Base-by-base conservation (phyloP, 2,329 filamentous ascomycete genomes). In the Arthrobotrys iridis region DNA sequence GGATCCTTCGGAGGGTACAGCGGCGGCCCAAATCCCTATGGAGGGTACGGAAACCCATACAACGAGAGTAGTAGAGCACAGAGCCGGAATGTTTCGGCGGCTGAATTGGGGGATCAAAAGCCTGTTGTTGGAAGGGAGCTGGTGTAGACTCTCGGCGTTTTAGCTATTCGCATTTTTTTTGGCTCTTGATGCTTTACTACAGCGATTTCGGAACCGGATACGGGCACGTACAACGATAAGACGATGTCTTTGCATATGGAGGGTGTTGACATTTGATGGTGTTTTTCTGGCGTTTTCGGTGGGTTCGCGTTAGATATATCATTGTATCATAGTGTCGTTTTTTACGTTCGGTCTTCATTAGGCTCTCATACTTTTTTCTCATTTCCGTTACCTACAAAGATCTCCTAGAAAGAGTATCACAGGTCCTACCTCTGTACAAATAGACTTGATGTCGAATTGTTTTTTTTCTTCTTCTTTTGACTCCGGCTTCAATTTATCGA, bases 111-210 rank as follows among this genome's bases (percentile, higher is more conserved):
- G 4, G n/a, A 11, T 15, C 52, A 41, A 13, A 33, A 13, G 10
- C 68, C 68, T 0, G 15, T 67, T 8, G 28, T 55, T 4, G 57
- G 41, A 10, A 63, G 70, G 30, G 62, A 74, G 43, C 22, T 74
- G 26, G 60, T 74, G 10, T 74, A 60, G 20, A 35, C 4, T 6
- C 37, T 15, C 37, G 10, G 13, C 20, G 11, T 18, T 15, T 20
- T 52, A 35, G 18, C 18, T 11, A 37, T 33, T 10, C n/a, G 24
- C 43, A 18, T 8, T 46, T 4, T 22, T 46, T 13, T 22, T 3
- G 43, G 10, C 15, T 46, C n/a, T 43, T 43, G 40, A 13, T 43
- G 11, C n/a, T 43, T 43, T 43, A 6, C 13, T 13, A 13, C 33
- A 6, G 6, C 13, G 6, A 37, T 6, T 37, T 37, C 13, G 13